A percentile compares a stretch with the other conserved stretches of the same genome.
phyloP scores from a whole-genome alignment of 2,329 filamentous ascomycete genomes.

The Sarocladiaceae sp. region DNA sequence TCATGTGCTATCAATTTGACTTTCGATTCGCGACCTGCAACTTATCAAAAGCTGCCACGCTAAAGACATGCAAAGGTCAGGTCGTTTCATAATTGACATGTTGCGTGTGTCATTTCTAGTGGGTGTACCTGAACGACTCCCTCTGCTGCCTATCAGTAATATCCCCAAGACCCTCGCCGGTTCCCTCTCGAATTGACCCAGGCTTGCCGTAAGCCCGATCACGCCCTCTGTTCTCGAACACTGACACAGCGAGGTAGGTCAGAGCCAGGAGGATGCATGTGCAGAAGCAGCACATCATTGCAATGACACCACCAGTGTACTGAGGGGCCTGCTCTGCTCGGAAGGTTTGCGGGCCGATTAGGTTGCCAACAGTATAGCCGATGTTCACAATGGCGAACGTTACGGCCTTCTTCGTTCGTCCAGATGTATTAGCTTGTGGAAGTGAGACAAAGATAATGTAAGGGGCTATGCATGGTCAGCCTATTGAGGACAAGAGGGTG shows the following conservation, averaged over 20 bases:
- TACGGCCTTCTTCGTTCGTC: slow-evolving; percentile 30
- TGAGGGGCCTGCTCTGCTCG: slow-evolving; percentile 23
- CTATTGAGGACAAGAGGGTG: too few relatives aligned
- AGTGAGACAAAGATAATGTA: slow-evolving; percentile 16
- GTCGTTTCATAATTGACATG: too few relatives aligned
- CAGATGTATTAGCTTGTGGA: slow-evolving; percentile 22
- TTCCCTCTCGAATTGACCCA: too few relatives aligned
- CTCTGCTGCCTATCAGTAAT: too few relatives aligned
- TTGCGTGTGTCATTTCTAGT: too few relatives aligned
- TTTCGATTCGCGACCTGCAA: too few relatives aligned
- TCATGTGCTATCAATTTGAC: too few relatives aligned
- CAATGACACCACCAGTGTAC: slow-evolving; percentile 25
- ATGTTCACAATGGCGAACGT: slow-evolving; percentile 34
- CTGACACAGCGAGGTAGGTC: slow-evolving; percentile 22
- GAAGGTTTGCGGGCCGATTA: slow-evolving; percentile 35
- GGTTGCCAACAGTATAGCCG: slow-evolving; percentile 33
- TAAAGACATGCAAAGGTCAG: too few relatives aligned
- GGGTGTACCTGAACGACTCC: too few relatives aligned
- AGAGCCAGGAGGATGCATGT: slow-evolving; percentile 23
- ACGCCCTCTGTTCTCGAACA: slow-evolving; percentile 24
- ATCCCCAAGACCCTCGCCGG: too few relatives aligned
- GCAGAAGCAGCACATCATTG: slow-evolving; percentile 18
- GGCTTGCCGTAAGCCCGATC: slow-evolving; percentile 12
- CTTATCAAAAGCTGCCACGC: too few relatives aligned
- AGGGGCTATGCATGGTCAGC: slow-evolving; percentile 10